Evolutionary conservation across 2,329 filamentous ascomycete genomes (phyloP), one percentile per base, ranked within the genome.

Genomic region (Verticillium isaacii): DNA sequence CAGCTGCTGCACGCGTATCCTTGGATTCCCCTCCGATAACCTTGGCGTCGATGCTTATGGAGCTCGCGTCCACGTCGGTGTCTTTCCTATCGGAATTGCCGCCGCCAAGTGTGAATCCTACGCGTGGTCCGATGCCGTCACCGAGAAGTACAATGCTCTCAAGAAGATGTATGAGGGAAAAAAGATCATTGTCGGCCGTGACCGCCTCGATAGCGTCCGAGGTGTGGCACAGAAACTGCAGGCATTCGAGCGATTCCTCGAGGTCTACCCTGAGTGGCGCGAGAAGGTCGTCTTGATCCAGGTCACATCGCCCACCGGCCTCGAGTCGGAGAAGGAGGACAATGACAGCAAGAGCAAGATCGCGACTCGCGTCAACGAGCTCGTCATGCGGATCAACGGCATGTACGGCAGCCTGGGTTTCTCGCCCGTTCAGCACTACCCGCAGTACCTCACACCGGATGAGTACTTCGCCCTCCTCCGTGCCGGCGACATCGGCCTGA

Each of bases 391-490:
- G 68, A 97, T 98, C 78, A 97, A 98, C 69, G 94, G 94, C 68
- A 83, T 87, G 55, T 96, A 92, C 72, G 94, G 95, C 59, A 96
- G 91, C 17, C 80, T 97, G 59, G 90, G 91, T 66, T 97, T 93
- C 75, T 89, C 92, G 0, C 95, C 95, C 0, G 92, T 98, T 23
- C 92, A 96, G 73, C 93, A 98, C 76, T 97, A 95, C 75, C 92
- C 93, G 8, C 93, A 97, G 73, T 97, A 97, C 73, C 84, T 98
- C 56, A 89, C 87, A 57, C 90, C 89, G 67, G 90, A 93, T 68
- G 93, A 98, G 76, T 98, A 98, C 75, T 96, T 97, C 75, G 93
- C 94, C 4, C 85, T 98, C n/a, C 84, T 98, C 59, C 88, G 94
- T 29, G 87, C 92, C 2, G 93, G 91, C 37, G 93, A 98, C 73